Conservation (phyloP, 179 eudicot species). For the Heliamphora pulchella region DNA sequence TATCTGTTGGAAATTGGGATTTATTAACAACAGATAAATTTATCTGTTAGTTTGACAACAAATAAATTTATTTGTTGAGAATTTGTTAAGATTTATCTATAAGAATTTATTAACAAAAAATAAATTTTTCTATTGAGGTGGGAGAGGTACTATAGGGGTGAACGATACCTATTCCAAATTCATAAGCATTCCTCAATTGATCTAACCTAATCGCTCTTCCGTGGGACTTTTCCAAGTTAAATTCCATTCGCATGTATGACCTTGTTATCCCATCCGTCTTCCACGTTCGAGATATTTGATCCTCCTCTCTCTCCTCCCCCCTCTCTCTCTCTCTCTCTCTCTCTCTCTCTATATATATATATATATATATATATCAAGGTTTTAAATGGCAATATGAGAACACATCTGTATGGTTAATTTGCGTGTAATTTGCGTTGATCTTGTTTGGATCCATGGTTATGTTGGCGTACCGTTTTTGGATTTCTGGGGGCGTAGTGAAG, state of each 20-base stretch:
- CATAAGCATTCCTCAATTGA: conserved; percentile 45
- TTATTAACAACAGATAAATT: too few species aligned
- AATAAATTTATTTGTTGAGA: too few species aligned
- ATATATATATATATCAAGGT: too few species aligned
- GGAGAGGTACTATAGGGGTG: conserved; percentile 41
- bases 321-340: too few species aligned
- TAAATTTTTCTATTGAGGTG: conserved; percentile 26
- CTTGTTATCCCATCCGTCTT: conserved; percentile 47
- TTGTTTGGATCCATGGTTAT: conserved; percentile 36
- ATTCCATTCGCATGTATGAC: conserved; percentile 51
- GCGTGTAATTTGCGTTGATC: conserved; percentile 23
- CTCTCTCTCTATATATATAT: too few species aligned
- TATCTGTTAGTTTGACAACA: too few species aligned
- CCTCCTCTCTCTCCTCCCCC: too few species aligned
- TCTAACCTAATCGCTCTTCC: conserved; percentile 45
- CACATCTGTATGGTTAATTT: too few species aligned
- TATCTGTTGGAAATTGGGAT: too few species aligned
- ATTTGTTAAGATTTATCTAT: too few species aligned
- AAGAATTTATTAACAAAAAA: too few species aligned
- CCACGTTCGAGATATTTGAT: conserved; percentile 26
- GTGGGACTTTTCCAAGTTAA: conserved; percentile 38
- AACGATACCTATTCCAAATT: conserved; percentile 43
- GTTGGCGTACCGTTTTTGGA: conserved; percentile 32
- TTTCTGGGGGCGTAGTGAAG: conserved; percentile 25
- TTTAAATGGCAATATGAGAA: too few species aligned